phyloP scores from a whole-genome alignment of 2,329 filamentous ascomycete species.

The Gnomoniopsis sp. region DNA sequence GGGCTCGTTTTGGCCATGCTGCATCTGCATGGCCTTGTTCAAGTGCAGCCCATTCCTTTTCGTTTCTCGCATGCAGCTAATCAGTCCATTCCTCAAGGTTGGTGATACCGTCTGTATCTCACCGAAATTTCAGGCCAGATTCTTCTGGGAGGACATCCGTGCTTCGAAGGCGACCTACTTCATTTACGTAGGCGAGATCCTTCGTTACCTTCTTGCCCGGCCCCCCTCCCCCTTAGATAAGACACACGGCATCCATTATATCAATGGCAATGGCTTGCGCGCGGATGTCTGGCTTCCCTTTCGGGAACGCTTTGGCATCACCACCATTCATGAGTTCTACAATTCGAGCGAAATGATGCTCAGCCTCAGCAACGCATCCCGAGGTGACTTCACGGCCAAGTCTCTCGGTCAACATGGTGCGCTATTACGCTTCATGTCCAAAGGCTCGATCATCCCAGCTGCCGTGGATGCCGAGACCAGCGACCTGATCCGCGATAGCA shows the following conservation, averaged over 20 bases:
- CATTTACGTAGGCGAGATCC: conserved; percentile 75
- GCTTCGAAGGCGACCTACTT: conserved; percentile 67
- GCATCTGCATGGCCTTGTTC: neutral
- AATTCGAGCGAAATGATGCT: conserved; percentile 73
- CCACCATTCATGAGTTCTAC: conserved; percentile 70
- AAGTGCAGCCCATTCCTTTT: neutral
- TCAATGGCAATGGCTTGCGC: conserved; percentile 65
- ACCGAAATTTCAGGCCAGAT: conserved; percentile 63
- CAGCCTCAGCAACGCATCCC: conserved; percentile 54
- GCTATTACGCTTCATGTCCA: conserved; percentile 49
- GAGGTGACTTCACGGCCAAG: conserved; percentile 59
- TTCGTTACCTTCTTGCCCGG: conserved; percentile 68
- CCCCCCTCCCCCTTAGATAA: conserved; percentile 61
- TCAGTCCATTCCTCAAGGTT: conserved; percentile 22
- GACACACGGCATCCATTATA: conserved; percentile 54
- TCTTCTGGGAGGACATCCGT: conserved; percentile 70
- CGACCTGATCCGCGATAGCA: conserved; percentile 61
- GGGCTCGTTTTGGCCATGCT: conserved; percentile 26
- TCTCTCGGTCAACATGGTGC: conserved; percentile 70
- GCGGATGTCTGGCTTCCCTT: conserved; percentile 68
- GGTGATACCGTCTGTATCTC: conserved; percentile 59
- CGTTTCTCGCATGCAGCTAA: neutral
- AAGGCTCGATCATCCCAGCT: conserved; percentile 61
- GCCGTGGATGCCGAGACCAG: conserved; percentile 66
- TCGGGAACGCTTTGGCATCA: conserved; percentile 59